These are phyloP conservation scores for Tolypocladium tundrense DNA, from an alignment of 2,329 filamentous ascomycete species.

Conservation along the genomic window DNA sequence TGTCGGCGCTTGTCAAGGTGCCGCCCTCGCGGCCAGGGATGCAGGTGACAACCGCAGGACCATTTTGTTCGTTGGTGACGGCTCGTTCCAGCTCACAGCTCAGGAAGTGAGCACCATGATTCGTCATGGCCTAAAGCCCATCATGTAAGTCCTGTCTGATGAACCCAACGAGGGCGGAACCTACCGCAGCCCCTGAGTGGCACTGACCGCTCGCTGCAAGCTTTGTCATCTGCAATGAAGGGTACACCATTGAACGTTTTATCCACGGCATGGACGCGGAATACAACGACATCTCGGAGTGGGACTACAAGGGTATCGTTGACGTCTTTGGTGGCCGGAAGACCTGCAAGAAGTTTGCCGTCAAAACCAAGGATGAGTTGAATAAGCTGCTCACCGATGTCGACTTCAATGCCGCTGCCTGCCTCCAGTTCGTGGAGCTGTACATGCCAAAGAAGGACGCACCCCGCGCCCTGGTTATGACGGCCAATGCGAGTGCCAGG, in stretches of 20 bases:
- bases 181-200: not conserved
- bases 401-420: slow-evolving; percentile 47
- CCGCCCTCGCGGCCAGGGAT: slow-evolving; percentile 66
- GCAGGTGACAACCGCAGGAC: slow-evolving; percentile 49
- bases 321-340: slow-evolving; percentile 56
- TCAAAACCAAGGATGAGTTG: slow-evolving; percentile 61
- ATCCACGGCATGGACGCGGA: slow-evolving; percentile 72
- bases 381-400: slow-evolving; percentile 53
- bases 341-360: slow-evolving; percentile 50
- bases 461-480: slow-evolving; percentile 57
- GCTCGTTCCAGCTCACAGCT: slow-evolving; percentile 73
- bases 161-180: too few species aligned
- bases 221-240: slow-evolving; percentile 80
- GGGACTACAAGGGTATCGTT: slow-evolving; percentile 63
- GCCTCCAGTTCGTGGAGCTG: slow-evolving; percentile 66
- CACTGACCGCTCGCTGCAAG: slow-evolving; percentile 19
- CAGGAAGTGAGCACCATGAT: slow-evolving; percentile 83
- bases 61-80: slow-evolving; percentile 82
- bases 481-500: slow-evolving; percentile 60
- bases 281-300: slow-evolving; percentile 74
- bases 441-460: slow-evolving; percentile 75
- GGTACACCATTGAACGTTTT: slow-evolving; percentile 80
- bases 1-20: slow-evolving; percentile 49
- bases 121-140: slow-evolving; percentile 60
- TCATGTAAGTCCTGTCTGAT: slow-evolving; percentile 46